Evolutionary conservation across 768 basidiomycete species (phyloP).

Genomic region (Lyophyllum atratum): DNA sequence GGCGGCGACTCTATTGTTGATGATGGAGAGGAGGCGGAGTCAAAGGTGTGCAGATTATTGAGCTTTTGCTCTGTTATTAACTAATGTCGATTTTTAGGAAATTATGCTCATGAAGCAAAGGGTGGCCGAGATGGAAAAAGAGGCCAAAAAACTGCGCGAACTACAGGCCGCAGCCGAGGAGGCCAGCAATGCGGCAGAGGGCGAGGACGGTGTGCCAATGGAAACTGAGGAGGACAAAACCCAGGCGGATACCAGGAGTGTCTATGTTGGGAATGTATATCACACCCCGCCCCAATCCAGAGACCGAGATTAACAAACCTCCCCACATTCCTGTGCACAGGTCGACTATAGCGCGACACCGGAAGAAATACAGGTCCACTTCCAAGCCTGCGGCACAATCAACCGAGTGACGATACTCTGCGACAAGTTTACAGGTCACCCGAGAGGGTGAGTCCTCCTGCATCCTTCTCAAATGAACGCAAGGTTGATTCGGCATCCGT

Average conservation of each 20-base stretch:
- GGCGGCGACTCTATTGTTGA: slow-evolving; percentile 44
- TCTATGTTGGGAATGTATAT: slow-evolving; percentile 96
- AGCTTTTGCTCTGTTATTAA: slow-evolving; percentile 7
- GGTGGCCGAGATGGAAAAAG: slow-evolving; percentile 91
- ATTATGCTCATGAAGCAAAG: slow-evolving; percentile 89
- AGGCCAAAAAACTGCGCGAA: slow-evolving; percentile 85
- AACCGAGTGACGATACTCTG: slow-evolving; percentile 99
- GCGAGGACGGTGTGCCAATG: slow-evolving; percentile 52
- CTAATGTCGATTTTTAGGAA: slow-evolving; percentile 53
- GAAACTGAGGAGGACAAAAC: slow-evolving; percentile 87
- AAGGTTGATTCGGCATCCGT: neutral
- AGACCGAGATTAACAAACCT: slow-evolving; percentile 1
- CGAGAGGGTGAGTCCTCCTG: slow-evolving; percentile 75
- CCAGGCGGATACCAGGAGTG: slow-evolving; percentile 79
- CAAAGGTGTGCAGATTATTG: slow-evolving; percentile 43
- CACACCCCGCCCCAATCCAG: slow-evolving; percentile 12
- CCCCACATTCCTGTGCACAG: slow-evolving; percentile 39
- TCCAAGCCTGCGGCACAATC: slow-evolving; percentile 96
- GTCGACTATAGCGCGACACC: slow-evolving; percentile 98
- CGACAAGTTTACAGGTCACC: slow-evolving; percentile 99
- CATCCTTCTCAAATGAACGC: slow-evolving; percentile 10
- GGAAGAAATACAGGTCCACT: slow-evolving; percentile 97
- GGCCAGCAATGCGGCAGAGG: slow-evolving; percentile 48
- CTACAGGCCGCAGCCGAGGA: slow-evolving; percentile 79
- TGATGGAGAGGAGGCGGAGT: slow-evolving; percentile 65